phyloP scores from a whole-genome alignment of 78 protist species.

The Dictyostelium firmibasis region DNA sequence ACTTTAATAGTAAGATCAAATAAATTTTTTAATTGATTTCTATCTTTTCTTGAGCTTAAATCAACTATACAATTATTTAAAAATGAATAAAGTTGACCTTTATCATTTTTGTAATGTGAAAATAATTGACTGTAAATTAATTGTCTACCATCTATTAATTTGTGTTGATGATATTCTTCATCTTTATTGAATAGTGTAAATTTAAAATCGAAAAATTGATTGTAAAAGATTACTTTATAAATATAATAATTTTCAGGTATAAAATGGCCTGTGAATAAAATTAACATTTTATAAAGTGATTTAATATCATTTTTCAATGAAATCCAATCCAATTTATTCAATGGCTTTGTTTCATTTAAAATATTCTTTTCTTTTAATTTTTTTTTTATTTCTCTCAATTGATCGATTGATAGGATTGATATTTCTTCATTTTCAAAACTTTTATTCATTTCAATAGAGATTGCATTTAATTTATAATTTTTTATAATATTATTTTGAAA shows the following conservation, averaged over 20 bases:
- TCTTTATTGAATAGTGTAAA: neutral
- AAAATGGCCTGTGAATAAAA: neutral
- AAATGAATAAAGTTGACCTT: neutral
- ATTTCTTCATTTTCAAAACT: neutral
- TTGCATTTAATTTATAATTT: neutral
- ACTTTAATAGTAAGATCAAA: neutral
- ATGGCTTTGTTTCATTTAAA: neutral
- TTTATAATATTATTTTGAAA: neutral
- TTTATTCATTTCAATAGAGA: neutral
- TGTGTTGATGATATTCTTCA: neutral
- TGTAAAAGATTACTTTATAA: neutral
- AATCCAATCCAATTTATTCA: neutral
- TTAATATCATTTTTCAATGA: neutral
- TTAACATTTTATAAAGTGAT: neutral
- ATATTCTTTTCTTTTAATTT: neutral
- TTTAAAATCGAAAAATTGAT: neutral
- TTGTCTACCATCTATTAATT: neutral
- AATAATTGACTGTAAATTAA: neutral
- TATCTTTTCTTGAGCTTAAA: neutral
- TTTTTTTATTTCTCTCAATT: neutral
- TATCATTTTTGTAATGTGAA: neutral
- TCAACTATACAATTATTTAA: neutral
- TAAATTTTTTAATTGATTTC: neutral
- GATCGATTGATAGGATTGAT: neutral
- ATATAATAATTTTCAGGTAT: neutral